These are phyloP conservation scores for Nyssa sinensis DNA, from an alignment of 148 eudicot genomes.

Conservation along the genomic window DNA sequence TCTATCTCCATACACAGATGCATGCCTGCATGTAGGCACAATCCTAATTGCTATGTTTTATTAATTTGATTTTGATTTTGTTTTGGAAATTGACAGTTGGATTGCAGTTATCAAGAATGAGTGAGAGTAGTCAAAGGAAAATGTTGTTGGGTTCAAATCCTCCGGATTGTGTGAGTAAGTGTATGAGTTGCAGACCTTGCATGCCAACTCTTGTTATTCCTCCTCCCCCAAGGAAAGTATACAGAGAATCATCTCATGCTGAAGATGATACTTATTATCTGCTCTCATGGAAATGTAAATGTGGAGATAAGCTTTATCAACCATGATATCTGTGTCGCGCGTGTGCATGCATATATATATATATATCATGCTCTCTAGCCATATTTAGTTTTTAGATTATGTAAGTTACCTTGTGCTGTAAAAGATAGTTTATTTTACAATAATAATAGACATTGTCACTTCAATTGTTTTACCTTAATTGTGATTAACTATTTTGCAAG, in stretches of 20 bases:
- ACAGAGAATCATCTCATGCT: constrained; percentile 15
- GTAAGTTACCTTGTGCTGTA: too few species aligned
- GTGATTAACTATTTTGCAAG: too few species aligned
- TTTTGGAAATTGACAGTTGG: constrained; percentile 13
- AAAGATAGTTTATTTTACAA: too few species aligned
- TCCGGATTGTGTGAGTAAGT: constrained; percentile 50
- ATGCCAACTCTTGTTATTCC: constrained; percentile 46
- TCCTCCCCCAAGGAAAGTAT: constrained; percentile 24
- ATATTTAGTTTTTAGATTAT: neutral
- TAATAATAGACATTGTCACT: too few species aligned
- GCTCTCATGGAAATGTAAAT: constrained; percentile 58
- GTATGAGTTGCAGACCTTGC: constrained; percentile 60
- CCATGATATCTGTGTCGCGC: constrained; percentile 20
- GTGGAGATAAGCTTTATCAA: constrained; percentile 48
- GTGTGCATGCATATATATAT: too few species aligned
- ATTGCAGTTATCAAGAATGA: constrained; percentile 18
- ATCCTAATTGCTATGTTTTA: too few species aligned
- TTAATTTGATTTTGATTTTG: too few species aligned
- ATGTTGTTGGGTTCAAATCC: constrained; percentile 55
- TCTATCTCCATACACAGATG: neutral
- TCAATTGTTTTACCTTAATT: too few species aligned
- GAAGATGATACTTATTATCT: constrained; percentile 52
- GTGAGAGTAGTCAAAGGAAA: constrained; percentile 24
- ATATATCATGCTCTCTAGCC: too few species aligned
- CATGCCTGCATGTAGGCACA: neutral